Base-by-base conservation (phyloP, 768 basidiomycete genomes). In the Ephemerocybe angulata region DNA sequence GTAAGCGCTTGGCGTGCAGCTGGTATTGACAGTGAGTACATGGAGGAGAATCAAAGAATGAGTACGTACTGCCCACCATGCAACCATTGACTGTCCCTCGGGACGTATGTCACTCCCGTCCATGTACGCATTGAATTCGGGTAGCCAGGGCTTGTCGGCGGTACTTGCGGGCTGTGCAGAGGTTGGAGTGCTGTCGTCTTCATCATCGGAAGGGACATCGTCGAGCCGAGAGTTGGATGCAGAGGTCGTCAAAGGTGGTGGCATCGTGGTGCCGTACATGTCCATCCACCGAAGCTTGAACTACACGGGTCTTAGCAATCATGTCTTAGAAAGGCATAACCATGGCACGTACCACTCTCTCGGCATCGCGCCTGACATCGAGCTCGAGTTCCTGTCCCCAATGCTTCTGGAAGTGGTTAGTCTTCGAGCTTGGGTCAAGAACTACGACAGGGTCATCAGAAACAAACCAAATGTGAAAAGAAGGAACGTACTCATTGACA, bases 401-500 rank as follows among this genome's bases (percentile, higher is more conserved):
- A 30, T 35, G 8, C 31, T 50, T 35, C 49, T 35, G 29, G 31
- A 31, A 50, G n/a, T 19, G 35, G 8, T 10, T 15, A 4, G 30
- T 30, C 31, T 50, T 50, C 12, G 15, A 6, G 22, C 8, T 12
- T 35, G 49, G 49, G 35, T 50, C 15, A 21, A 30, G 27, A n/a
- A 35, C 15, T 48, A 24, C 3, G 17, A 11, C 27, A 22, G n/a
- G 10, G 44, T n/a, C n/a, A n/a, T n/a, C n/a, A n/a, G n/a, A n/a
- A n/a, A 17, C 11, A 35, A 8, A 10, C 17, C 10, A 35, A 10
- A 12, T n/a, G 22, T 17, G 21, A 44, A n/a, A 3, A n/a, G n/a
- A n/a, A n/a, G 29, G 11, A 12, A 61, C 53, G 22, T 47, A 69
- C 67, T 54, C 65, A 69, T 67, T 1, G 61, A 55, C 54, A 72